Conservation (phyloP, 176 grass and related monocot species). For the Dactylis glomerata region DNA sequence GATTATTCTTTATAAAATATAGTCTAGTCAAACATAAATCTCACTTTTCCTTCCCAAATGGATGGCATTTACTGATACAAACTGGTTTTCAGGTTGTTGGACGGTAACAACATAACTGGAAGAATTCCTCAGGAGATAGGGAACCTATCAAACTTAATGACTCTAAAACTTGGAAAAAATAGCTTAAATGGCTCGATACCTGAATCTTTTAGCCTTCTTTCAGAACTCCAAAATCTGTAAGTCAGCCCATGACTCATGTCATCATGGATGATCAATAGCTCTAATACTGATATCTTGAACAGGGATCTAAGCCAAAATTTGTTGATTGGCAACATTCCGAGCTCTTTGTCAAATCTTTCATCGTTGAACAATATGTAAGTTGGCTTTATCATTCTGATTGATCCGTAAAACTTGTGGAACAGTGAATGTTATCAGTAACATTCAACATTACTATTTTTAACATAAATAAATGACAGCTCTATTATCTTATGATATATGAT, state of each 20-base stretch:
- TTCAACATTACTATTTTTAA: slow-evolving; percentile 6
- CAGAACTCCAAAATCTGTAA: slow-evolving; percentile 77
- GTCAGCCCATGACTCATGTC: slow-evolving; percentile 17
- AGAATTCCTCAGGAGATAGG: slow-evolving; percentile 70
- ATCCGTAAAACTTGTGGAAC: background rate
- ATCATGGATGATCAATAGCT: background rate
- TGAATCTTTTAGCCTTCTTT: slow-evolving; percentile 50
- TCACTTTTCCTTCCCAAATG: background rate
- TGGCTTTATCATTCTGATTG: slow-evolving; percentile 14
- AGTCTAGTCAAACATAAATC: background rate
- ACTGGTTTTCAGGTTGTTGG: slow-evolving; percentile 51
- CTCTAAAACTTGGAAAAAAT: slow-evolving; percentile 62
- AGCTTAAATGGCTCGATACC: slow-evolving; percentile 73
- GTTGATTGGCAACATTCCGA: slow-evolving; percentile 63
- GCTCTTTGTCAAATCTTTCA: slow-evolving; percentile 48
- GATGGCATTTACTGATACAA: background rate
- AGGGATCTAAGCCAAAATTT: slow-evolving; percentile 80
- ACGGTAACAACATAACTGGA: slow-evolving; percentile 75
- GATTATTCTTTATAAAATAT: background rate
- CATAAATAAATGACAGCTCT: slow-evolving; percentile 5
- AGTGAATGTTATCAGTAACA: background rate
- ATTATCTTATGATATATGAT: slow-evolving; percentile 21
- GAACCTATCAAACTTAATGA: slow-evolving; percentile 67
- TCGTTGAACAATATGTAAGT: slow-evolving; percentile 76
- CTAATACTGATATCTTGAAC: slow-evolving; percentile 27